Evolutionary conservation across 129 eudicot genomes (phyloP).

Genomic region (Apium graveolens): DNA sequence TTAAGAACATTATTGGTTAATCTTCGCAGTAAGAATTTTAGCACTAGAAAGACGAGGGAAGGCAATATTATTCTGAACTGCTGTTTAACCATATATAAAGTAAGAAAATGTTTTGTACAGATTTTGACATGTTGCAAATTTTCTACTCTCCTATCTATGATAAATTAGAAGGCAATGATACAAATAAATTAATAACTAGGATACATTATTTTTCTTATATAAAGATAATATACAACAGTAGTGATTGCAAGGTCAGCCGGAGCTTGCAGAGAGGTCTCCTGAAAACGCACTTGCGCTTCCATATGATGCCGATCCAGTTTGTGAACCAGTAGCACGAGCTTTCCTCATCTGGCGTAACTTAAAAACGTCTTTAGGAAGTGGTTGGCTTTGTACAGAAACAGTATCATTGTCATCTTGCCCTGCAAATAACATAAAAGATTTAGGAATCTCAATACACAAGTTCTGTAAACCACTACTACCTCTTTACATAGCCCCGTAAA

Average conservation of each 20-base stretch:
- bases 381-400: slow-evolving; percentile 66
- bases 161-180: background rate
- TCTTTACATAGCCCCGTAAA: background rate
- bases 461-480: background rate
- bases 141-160: background rate
- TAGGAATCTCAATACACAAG: background rate
- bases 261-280: slow-evolving; percentile 75
- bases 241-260: slow-evolving; percentile 24
- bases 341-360: slow-evolving; percentile 74
- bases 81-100: background rate
- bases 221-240: slow-evolving; percentile 3
- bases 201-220: background rate
- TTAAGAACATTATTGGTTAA: background rate
- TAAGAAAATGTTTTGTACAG: background rate
- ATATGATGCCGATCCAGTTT: slow-evolving; percentile 79
- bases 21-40: background rate
- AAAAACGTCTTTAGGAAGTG: slow-evolving; percentile 77
- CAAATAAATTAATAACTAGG: slow-evolving; percentile 2
- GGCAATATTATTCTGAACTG: background rate
- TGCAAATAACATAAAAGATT: slow-evolving; percentile 20
- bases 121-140: background rate
- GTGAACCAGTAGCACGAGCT: slow-evolving; percentile 32
- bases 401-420: slow-evolving; percentile 91
- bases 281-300: slow-evolving; percentile 89
- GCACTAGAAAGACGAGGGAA: background rate